Evolutionary conservation across 345 rosid species (phyloP), one percentile per base, ranked within the genome.

Genomic region (Eucalyptus dawsonii): DNA sequence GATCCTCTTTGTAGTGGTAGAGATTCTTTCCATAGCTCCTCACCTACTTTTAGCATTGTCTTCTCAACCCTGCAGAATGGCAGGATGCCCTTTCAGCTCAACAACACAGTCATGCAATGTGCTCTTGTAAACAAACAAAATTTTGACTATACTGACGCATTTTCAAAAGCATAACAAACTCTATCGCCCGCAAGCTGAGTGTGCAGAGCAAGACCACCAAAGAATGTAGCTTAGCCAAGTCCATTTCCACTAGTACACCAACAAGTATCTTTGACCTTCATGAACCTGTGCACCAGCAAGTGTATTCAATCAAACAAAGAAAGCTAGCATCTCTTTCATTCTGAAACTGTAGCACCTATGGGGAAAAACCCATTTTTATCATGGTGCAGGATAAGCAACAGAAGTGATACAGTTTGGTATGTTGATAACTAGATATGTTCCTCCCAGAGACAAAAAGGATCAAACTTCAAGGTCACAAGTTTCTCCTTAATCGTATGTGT

Each of bases 21-120:
- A 72, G 93, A 94, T 92, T 96, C 97, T 93, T 92, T 92, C 97
- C 92, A 90, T 60, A 95, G 69, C 93, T 97, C 98, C 90, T 96
- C 91, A 67, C 98, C 98, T 44, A 92, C 97, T 91, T 91, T 88
- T 91, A 98, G 91, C 81, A 92, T 87, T 69, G 90, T 90, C 9
- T 24, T 87, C 72, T 92, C 92, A 22, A 88, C 89, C 92, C 97
- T 96, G 89, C 58, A 86, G 83, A 56, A 72, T 72, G 81, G 25
- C 81, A 37, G 27, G 81, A 37, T 5, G 45, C 25, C 81, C 81
- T 72, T 34, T 72, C 27, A 72, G 81, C 81, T 72, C 0, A 72
- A 72, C 13, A 9, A 10, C 0, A 2, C 81, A 72, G 45, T 72
- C 40, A 25, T 47, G 50, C 54, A 85, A 85, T 7, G 54, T 5